Conservation (phyloP, 176 grass and related monocot genomes). For the Oryza punctata region DNA sequence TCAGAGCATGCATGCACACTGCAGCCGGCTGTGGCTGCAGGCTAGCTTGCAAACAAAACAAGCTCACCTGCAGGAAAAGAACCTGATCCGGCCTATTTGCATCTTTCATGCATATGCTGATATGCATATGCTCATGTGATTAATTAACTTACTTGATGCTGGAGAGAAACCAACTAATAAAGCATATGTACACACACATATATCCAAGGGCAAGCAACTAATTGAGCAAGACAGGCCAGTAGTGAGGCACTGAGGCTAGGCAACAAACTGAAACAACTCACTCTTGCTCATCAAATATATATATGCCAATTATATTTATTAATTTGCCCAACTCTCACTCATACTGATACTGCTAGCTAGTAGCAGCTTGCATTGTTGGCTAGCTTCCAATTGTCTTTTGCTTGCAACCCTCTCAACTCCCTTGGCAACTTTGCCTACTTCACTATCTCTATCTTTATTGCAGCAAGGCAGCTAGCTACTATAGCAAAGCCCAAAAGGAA, state of each 20-base stretch:
- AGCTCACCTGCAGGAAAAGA: slow-evolving; percentile 48
- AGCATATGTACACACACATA: not conserved
- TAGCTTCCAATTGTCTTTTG: slow-evolving; percentile 42
- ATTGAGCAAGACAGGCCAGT: not conserved
- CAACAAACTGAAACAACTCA: not conserved
- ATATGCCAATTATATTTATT: not conserved
- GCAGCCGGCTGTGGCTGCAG: not conserved
- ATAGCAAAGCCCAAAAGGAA: slow-evolving; percentile 38
- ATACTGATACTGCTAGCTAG: not conserved
- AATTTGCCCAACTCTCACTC: slow-evolving; percentile 25
- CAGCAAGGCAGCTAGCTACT: slow-evolving; percentile 3
- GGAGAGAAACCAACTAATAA: slow-evolving; percentile 55
- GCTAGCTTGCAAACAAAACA: slow-evolving; percentile 61
- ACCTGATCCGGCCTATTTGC: slow-evolving; percentile 41
- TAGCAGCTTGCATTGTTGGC: not conserved
- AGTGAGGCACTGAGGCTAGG: not conserved
- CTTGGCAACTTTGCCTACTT: slow-evolving; percentile 57
- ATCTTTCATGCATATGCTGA: not conserved
- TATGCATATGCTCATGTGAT: not conserved
- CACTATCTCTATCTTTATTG: slow-evolving; percentile 40
- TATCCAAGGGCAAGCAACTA: not conserved
- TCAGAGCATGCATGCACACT: not conserved
- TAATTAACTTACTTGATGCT: slow-evolving; percentile 45
- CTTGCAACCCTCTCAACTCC: slow-evolving; percentile 46
- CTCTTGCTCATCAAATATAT: not conserved